phyloP scores from a whole-genome alignment of 2,329 filamentous ascomycete genomes.

The Emericellopsis cladophorae region DNA sequence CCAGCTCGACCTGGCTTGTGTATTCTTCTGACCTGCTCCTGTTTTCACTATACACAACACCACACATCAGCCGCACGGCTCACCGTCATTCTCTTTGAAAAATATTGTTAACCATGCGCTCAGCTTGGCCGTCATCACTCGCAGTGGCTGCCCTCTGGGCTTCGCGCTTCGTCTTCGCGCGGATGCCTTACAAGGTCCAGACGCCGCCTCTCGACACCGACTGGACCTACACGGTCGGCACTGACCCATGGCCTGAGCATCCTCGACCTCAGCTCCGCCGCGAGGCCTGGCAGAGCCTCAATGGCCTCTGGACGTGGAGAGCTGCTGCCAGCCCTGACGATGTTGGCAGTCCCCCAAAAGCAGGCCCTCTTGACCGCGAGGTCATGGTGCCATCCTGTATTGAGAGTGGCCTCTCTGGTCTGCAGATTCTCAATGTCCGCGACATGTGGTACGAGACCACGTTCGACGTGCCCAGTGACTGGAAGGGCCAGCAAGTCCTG shows the following conservation, averaged over 20 bases:
- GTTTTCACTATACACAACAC: too few relatives aligned
- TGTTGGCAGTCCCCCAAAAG: slow-evolving; percentile 7
- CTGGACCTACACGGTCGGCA: slow-evolving; percentile 36
- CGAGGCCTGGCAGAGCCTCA: slow-evolving; percentile 40
- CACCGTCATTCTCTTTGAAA: too few relatives aligned
- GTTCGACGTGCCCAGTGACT: slow-evolving; percentile 34
- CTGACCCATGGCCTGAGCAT: slow-evolving; percentile 40
- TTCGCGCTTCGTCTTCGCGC: background rate
- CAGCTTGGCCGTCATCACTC: too few relatives aligned
- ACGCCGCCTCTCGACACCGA: slow-evolving; percentile 28
- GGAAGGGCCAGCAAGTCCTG: slow-evolving; percentile 29
- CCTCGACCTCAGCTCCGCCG: slow-evolving; percentile 43
- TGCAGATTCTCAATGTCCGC: slow-evolving; percentile 26
- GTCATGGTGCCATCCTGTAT: slow-evolving; percentile 29
- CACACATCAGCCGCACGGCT: too few relatives aligned
- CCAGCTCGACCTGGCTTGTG: too few relatives aligned
- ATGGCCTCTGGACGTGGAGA: slow-evolving; percentile 45
- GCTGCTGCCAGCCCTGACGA: slow-evolving; percentile 12
- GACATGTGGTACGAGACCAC: slow-evolving; percentile 37
- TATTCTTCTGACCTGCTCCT: too few relatives aligned
- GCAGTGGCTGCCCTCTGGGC: slow-evolving; percentile 1
- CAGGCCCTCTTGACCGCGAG: slow-evolving; percentile 19
- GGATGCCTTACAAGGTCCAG: slow-evolving; percentile 16
- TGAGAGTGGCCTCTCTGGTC: slow-evolving; percentile 33
- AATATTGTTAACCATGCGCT: too few relatives aligned